Percentiles rank a stretch among this genome's conserved stretches.
These are phyloP conservation scores for Lactarius tabidus DNA, from an alignment of 768 basidiomycete species.

Conservation along the genomic window DNA sequence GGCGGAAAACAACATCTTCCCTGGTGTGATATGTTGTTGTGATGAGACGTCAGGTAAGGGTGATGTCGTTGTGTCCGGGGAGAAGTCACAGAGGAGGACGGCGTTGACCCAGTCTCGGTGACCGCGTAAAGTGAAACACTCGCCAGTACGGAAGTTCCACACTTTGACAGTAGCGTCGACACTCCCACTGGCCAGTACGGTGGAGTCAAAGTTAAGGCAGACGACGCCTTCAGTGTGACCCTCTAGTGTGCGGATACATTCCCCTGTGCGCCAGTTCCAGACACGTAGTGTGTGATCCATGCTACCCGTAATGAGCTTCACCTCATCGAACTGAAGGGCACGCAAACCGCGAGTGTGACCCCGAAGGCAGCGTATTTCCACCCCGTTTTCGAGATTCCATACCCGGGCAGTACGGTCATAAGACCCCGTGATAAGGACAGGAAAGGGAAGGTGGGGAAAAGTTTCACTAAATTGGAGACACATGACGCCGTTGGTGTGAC, in stretches of 20 bases:
- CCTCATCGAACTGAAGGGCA: conserved; percentile 92
- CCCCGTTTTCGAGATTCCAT: conserved; percentile 94
- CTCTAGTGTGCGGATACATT: conserved; percentile 80
- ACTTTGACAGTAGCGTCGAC: conserved; percentile 94
- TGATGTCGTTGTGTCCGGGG: conserved; percentile 33
- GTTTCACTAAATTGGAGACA: conserved; percentile 93
- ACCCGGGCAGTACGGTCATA: conserved; percentile 93
- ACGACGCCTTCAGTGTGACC: conserved; percentile 93
- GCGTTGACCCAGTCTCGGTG: conserved; percentile 97
- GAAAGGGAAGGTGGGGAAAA: conserved; percentile 76
- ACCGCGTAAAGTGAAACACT: conserved; percentile 88
- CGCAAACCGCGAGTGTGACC: conserved; percentile 93
- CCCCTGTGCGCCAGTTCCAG: conserved; percentile 93
- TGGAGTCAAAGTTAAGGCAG: conserved; percentile 85
- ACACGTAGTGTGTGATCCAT: conserved; percentile 96
- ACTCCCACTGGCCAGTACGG: conserved; percentile 88
- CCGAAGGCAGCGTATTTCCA: conserved; percentile 73
- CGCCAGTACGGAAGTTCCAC: conserved; percentile 89
- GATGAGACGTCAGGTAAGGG: conserved; percentile 33
- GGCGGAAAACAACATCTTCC: conserved; percentile 96
- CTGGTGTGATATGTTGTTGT: conserved; percentile 61
- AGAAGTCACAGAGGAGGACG: conserved; percentile 84
- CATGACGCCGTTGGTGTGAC: conserved; percentile 96
- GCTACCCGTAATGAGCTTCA: conserved; percentile 90
- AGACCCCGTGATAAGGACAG: conserved; percentile 95